phyloP scores from a whole-genome alignment of 306 rosid genomes.

The Neltuma alba region DNA sequence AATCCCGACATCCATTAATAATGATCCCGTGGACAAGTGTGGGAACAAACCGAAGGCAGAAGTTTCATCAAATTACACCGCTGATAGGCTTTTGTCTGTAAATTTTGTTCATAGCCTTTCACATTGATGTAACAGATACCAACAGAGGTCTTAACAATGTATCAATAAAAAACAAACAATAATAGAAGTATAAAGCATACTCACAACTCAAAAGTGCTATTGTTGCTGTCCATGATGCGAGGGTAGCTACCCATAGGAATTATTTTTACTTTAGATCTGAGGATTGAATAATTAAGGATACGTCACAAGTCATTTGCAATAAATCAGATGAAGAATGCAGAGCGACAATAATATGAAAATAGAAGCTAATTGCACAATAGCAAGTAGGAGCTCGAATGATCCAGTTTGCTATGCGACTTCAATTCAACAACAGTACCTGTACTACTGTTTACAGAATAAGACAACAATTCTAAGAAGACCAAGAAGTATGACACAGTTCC shows the following conservation, averaged over 20 bases:
- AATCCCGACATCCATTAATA: conserved; percentile 18
- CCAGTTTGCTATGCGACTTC: conserved; percentile 19
- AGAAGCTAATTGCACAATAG: neutral
- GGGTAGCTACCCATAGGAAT: conserved; percentile 98
- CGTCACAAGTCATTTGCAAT: conserved; percentile 10
- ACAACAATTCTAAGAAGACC: neutral
- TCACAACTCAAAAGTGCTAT: conserved; percentile 83
- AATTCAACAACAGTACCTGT: neutral
- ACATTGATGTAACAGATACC: neutral
- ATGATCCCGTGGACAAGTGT: conserved; percentile 31
- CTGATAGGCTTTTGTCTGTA: neutral
- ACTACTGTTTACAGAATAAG: neutral
- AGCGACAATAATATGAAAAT: conserved; percentile 24
- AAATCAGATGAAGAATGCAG: conserved; percentile 17
- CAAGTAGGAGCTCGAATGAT: conserved; percentile 25
- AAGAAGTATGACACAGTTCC: neutral
- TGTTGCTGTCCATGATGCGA: conserved; percentile 79
- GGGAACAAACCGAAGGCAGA: conserved; percentile 21
- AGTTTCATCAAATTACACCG: conserved; percentile 2
- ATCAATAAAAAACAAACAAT: neutral
- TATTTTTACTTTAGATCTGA: conserved; percentile 86
- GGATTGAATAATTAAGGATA: conserved; percentile 47
- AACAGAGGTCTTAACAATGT: conserved; percentile 2
- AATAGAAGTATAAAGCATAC: conserved; percentile 37
- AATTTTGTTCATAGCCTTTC: too few relatives aligned